phyloP scores from a whole-genome alignment of 2,329 filamentous ascomycete genomes.

The Xylaria sp. region DNA sequence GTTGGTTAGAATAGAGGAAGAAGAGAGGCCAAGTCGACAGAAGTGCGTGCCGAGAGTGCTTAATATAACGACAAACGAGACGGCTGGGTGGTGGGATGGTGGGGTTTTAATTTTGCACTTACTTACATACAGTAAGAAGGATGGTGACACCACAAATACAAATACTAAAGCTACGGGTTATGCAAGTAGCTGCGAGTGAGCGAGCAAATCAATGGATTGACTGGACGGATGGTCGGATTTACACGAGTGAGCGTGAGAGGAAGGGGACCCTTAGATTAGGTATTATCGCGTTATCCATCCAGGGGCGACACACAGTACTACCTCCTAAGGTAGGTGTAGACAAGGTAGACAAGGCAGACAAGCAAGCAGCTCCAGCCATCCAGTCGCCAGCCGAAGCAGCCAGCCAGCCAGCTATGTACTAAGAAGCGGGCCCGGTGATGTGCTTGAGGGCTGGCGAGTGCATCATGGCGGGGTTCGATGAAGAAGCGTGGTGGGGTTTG shows the following conservation, averaged over 20 bases:
- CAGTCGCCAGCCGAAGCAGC: not conserved
- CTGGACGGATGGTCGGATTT: not conserved
- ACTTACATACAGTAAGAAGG: not conserved
- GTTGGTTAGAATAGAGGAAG: not conserved
- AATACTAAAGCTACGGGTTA: not conserved
- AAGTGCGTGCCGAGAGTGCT: not conserved
- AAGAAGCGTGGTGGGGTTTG: not conserved
- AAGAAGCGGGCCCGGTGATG: not conserved
- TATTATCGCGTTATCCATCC: not conserved
- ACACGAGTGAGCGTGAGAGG: not conserved
- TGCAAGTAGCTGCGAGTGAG: not conserved
- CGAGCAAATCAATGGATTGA: too few relatives aligned
- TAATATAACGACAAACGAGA: not conserved
- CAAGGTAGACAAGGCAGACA: not conserved
- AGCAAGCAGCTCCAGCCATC: too few relatives aligned
- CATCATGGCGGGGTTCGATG: slow-evolving; percentile 10
- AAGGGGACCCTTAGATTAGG: slow-evolving; percentile 1
- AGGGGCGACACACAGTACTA: not conserved
- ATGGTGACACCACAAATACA: not conserved
- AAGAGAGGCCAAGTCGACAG: not conserved
- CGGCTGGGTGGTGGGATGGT: not conserved
- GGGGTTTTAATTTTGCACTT: not conserved
- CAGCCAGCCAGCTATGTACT: not conserved
- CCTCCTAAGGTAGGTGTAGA: too few relatives aligned
- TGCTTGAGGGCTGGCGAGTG: slow-evolving; percentile 9